A percentile compares a stretch with the other conserved stretches of the same genome.
Conservation (phyloP, 2,329 filamentous ascomycete genomes). For the Fusarium agapanthi region DNA sequence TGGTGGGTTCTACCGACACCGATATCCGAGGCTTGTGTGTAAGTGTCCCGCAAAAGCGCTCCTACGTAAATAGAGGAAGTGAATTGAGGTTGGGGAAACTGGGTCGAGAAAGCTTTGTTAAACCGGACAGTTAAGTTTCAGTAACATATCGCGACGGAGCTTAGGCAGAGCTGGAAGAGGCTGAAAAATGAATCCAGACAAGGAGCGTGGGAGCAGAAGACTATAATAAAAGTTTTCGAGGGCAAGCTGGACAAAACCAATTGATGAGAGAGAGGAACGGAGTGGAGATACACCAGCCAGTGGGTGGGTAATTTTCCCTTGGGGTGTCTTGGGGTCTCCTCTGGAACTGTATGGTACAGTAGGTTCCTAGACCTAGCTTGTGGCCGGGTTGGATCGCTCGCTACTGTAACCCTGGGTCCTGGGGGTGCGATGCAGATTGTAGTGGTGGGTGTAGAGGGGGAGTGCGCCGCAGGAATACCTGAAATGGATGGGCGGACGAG, state of each 20-base stretch:
- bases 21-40: slow-evolving; percentile 33
- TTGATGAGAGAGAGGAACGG: slow-evolving; percentile 42
- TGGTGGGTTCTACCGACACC: slow-evolving; percentile 23
- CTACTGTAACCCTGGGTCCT: slow-evolving; percentile 28
- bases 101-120: slow-evolving; percentile 33
- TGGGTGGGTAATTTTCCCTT: slow-evolving; percentile 42
- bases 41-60: slow-evolving; percentile 31
- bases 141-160: slow-evolving; percentile 41
- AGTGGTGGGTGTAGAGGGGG: slow-evolving; percentile 21
- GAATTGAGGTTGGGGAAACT: slow-evolving; percentile 33
- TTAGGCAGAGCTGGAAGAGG: slow-evolving; percentile 39
- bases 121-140: slow-evolving; percentile 39
- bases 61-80: slow-evolving; percentile 38
- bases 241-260: slow-evolving; percentile 44
- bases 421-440: slow-evolving; percentile 16
- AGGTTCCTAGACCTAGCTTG: slow-evolving; percentile 29
- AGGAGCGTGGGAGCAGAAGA: slow-evolving; percentile 26
- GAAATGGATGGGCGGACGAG: slow-evolving; percentile 41
- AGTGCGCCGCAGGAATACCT: slow-evolving; percentile 36
- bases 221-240: slow-evolving; percentile 47
- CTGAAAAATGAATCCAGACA: slow-evolving; percentile 32
- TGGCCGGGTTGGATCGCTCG: slow-evolving; percentile 38
- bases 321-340: slow-evolving; percentile 40
- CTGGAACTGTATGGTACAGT: slow-evolving; percentile 28
- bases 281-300: slow-evolving; percentile 42